Percentiles rank a stretch among this genome's conserved stretches.
These are phyloP conservation scores for Torulaspora delbrueckii DNA, from an alignment of 805 yeast species.

Conservation along the genomic window DNA sequence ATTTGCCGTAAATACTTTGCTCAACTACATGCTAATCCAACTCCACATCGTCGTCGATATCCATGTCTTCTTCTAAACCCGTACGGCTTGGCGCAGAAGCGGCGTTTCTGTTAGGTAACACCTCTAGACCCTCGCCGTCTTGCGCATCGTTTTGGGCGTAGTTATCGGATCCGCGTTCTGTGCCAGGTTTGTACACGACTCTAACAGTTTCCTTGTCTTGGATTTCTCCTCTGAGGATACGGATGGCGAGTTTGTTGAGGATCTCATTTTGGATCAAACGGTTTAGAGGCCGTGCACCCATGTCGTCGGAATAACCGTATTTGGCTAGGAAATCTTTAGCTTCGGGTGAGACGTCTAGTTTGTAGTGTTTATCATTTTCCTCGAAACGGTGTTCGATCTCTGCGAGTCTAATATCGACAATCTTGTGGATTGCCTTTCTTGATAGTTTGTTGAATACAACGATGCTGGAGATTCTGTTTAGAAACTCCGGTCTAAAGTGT, in stretches of 20 bases:
- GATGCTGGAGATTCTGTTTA: conserved; percentile 91
- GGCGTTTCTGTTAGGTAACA: conserved; percentile 78
- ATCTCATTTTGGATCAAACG: conserved; percentile 86
- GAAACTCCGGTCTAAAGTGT: conserved; percentile 96
- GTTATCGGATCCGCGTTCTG: conserved; percentile 16
- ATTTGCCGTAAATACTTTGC: too few species aligned
- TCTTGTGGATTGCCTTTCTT: conserved; percentile 85
- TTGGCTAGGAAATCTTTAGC: conserved; percentile 80
- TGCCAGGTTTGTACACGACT: conserved; percentile 44
- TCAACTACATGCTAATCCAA: too few species aligned
- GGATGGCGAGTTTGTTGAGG: conserved; percentile 83
- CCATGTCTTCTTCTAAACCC: conserved; percentile 54
- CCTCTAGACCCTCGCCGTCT: conserved; percentile 63
- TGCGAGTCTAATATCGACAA: conserved; percentile 74
- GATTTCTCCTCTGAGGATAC: conserved; percentile 80
- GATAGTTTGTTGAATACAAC: conserved; percentile 91
- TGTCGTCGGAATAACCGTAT: conserved; percentile 84
- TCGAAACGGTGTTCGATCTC: conserved; percentile 86
- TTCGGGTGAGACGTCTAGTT: conserved; percentile 63
- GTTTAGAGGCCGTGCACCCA: conserved; percentile 96
- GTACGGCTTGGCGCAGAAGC: conserved; percentile 48
- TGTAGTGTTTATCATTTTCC: conserved; percentile 73
- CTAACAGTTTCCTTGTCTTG: conserved; percentile 81
- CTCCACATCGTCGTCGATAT: conserved; percentile 46
- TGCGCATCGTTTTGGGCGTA: background rate